phyloP scores from a whole-genome alignment of 495 filamentous ascomycete species.

The Viridothelium virens region DNA sequence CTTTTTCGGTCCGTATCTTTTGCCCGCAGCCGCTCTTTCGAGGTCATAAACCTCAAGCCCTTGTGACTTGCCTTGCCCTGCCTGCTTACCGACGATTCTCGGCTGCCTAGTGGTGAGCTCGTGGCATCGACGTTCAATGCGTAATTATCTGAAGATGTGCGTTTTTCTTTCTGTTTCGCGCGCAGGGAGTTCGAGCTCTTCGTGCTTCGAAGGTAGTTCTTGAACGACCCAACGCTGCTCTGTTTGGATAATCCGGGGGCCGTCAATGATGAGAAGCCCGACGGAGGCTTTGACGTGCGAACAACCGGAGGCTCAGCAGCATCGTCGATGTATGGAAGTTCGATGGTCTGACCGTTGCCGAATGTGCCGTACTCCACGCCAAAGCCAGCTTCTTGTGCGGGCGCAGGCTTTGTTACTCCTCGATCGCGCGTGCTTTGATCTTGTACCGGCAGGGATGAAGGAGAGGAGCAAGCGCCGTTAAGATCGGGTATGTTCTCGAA shows the following conservation, averaged over 20 bases:
- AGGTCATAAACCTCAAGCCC: slow-evolving; percentile 33
- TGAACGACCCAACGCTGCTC: slow-evolving; percentile 19
- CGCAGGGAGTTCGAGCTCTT: slow-evolving; percentile 11
- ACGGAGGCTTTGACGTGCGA: slow-evolving; percentile 75
- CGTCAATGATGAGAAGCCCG: slow-evolving; percentile 60
- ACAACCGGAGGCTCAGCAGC: slow-evolving; percentile 76
- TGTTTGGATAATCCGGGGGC: slow-evolving; percentile 37
- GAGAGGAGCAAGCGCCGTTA: slow-evolving; percentile 18
- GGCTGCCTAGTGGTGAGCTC: not conserved
- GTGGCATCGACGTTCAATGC: not conserved
- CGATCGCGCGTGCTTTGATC: slow-evolving; percentile 40
- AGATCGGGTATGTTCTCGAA: slow-evolving; percentile 54
- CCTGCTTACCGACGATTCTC: slow-evolving; percentile 26
- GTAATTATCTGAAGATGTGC: not conserved
- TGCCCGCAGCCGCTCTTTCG: slow-evolving; percentile 27
- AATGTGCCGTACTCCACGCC: slow-evolving; percentile 64
- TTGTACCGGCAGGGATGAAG: slow-evolving; percentile 40
- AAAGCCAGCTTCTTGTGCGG: slow-evolving; percentile 46
- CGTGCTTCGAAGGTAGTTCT: slow-evolving; percentile 25
- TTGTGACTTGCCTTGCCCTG: slow-evolving; percentile 19
- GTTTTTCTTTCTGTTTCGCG: not conserved
- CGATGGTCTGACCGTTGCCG: slow-evolving; percentile 35
- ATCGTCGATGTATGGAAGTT: slow-evolving; percentile 55
- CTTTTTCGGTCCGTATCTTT: slow-evolving; percentile 27
- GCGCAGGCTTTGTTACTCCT: slow-evolving; percentile 24